Base-by-base conservation (phyloP, 176 grass and related monocot species). In the Paspalum notatum region DNA sequence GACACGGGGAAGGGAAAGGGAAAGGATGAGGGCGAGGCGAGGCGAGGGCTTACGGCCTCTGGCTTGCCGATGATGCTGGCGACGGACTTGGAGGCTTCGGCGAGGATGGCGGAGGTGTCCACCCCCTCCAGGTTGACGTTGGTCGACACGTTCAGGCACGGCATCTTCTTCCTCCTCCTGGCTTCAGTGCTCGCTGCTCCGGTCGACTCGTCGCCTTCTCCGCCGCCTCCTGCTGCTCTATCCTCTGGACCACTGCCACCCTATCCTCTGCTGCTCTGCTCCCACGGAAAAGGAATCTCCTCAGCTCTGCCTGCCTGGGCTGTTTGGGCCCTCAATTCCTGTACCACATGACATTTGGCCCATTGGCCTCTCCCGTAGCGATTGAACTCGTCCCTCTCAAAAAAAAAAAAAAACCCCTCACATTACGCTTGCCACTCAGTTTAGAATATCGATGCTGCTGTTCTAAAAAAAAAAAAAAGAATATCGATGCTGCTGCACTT, bases 121-220 rank as follows among this genome's bases (percentile, higher is more conserved):
- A 95, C 72, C 8, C 88, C 84, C 6, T 95, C 92, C 32, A 99
- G 85, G 78, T 32, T 95, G 38, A 95, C 96, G 83, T 93, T 99
- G 8, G 96, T 95, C 3, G 90, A 93, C 66, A 98, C 50, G 86
- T 91, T 91, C 11, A 99, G 86, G 90, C 92, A 95, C 53, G 96
- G 96, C 90, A 95, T 99, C 86, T 72, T 63, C 41, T 17, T 7
- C 13, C 75, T 27, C 16, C 27, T 32, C 0, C 47, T 47, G 17
- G 54, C 8, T 15, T 38, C 38, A 32, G 32, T 32, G 32, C 32
- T 32, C 3, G 32, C 32, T 32, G 32, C 32, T 32, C 32, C 32
- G 32, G 32, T 3, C 32, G 32, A 32, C 32, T 32, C 32, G 32
- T 32, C 32, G 42, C 39, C 37, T 24, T 20, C 71, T n/a, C 16